Percentiles rank a stretch among this genome's conserved stretches.
Evolutionary conservation across 805 yeast species (phyloP).

Genomic region (Lipomyces yamanashiensis): DNA sequence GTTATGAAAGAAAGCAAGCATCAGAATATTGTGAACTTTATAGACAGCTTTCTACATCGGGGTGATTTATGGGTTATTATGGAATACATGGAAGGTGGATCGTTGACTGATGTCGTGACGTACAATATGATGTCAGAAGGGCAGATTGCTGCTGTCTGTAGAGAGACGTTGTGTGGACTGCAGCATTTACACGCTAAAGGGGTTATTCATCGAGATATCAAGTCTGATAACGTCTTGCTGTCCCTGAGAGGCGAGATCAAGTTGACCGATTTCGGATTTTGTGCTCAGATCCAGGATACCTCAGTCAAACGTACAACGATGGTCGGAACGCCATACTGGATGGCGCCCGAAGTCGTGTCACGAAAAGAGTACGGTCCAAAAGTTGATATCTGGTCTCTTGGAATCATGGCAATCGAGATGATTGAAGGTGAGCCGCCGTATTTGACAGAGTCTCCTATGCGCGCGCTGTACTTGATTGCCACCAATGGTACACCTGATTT

Average conservation of each 20-base stretch:
- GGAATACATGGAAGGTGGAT: conserved; percentile 99
- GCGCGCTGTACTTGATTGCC: conserved; percentile 91
- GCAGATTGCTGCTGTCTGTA: conserved; percentile 92
- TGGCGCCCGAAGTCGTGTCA: conserved; percentile 99
- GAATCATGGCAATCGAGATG: conserved; percentile 98
- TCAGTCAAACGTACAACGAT: conserved; percentile 91
- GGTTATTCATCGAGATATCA: conserved; percentile 93
- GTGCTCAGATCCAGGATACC: conserved; percentile 87
- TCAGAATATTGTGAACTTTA: conserved; percentile 89
- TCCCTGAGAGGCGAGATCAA: conserved; percentile 87
- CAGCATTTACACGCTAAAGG: conserved; percentile 88
- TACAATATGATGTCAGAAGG: conserved; percentile 88
- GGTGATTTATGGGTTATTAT: conserved; percentile 87
- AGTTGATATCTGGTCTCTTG: conserved; percentile 97
- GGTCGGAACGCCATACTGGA: conserved; percentile 99
- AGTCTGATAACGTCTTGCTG: conserved; percentile 87
- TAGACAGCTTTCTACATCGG: conserved; percentile 80
- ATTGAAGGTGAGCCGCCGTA: conserved; percentile 99
- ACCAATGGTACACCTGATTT: conserved; percentile 95
- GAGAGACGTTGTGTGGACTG: conserved; percentile 86
- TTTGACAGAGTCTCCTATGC: conserved; percentile 90
- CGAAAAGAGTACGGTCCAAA: conserved; percentile 95
- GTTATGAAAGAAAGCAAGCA: conserved; percentile 95
- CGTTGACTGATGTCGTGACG: conserved; percentile 92
- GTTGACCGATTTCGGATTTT: conserved; percentile 93